phyloP scores from a whole-genome alignment of 2,329 filamentous ascomycete species.

The Verticillium alfalfae region DNA sequence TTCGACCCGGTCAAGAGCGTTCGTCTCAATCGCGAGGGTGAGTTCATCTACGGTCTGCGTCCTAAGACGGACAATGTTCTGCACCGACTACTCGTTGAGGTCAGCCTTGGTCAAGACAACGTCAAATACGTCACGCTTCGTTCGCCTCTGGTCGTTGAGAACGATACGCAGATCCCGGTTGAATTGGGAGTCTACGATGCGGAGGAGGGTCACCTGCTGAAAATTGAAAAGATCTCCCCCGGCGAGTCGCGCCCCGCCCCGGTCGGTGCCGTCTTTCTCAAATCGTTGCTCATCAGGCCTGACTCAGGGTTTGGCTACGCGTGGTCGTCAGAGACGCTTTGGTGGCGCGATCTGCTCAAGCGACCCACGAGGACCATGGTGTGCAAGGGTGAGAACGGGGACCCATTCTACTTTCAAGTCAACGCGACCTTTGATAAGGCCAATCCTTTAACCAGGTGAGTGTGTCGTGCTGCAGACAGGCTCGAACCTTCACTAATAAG shows the following conservation, averaged over 20 bases:
- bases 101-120: conserved; percentile 86
- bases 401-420: conserved; percentile 96
- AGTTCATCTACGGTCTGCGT: conserved; percentile 81
- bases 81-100: conserved; percentile 87
- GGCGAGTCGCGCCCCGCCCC: conserved; percentile 86
- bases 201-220: conserved; percentile 81
- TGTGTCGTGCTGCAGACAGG: conserved; percentile 1
- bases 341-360: conserved; percentile 88
- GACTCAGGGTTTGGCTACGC: conserved; percentile 95
- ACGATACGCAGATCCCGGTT: conserved; percentile 92
- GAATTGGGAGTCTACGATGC: conserved; percentile 89
- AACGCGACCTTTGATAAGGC: conserved; percentile 79
- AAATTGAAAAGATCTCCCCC: conserved; percentile 95
- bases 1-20: conserved; percentile 89
- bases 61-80: conserved; percentile 80
- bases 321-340: conserved; percentile 85
- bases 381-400: conserved; percentile 79
- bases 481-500: background rate
- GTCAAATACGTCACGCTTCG: conserved; percentile 97
- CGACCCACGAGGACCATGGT: conserved; percentile 80
- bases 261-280: conserved; percentile 85
- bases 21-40: conserved; percentile 88
- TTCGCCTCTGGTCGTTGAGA: conserved; percentile 87
- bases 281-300: conserved; percentile 80
- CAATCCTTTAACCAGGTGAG: conserved; percentile 71